Conservation (phyloP, 129 eudicot genomes). For the Dittrichia graveolens region DNA sequence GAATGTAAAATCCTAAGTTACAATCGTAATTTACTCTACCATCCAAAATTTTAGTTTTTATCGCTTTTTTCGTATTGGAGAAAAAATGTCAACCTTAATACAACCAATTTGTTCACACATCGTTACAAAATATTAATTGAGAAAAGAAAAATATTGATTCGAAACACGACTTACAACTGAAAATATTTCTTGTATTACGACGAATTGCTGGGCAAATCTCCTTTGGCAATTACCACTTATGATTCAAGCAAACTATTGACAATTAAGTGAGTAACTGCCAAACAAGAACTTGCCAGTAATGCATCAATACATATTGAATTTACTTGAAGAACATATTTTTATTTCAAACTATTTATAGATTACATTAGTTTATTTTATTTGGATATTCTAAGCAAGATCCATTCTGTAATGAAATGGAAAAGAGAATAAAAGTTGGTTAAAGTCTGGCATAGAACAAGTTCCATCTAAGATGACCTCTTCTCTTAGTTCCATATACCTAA, state of each 20-base stretch:
- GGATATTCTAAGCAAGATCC: slow-evolving; percentile 29
- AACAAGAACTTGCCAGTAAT: slow-evolving; percentile 22
- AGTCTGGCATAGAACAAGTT: not conserved
- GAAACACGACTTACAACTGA: not conserved
- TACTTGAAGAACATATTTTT: not conserved
- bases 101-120: too few species aligned
- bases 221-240: slow-evolving; percentile 18
- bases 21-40: too few species aligned
- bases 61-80: too few species aligned
- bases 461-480: too few species aligned
- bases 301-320: slow-evolving; percentile 8
- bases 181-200: not conserved
- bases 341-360: slow-evolving; percentile 20
- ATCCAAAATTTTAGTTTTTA: too few species aligned
- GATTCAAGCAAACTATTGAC: not conserved
- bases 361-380: slow-evolving; percentile 12
- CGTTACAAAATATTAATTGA: too few species aligned
- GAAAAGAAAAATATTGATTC: too few species aligned
- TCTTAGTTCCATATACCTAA: too few species aligned
- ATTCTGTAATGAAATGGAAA: not conserved
- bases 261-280: slow-evolving; percentile 6
- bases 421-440: slow-evolving; percentile 6
- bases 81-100: too few species aligned
- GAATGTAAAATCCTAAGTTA: too few species aligned
- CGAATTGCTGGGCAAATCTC: slow-evolving; percentile 32